Conservation (phyloP, 2,329 filamentous ascomycete genomes). For the Huntiella moniliformis region DNA sequence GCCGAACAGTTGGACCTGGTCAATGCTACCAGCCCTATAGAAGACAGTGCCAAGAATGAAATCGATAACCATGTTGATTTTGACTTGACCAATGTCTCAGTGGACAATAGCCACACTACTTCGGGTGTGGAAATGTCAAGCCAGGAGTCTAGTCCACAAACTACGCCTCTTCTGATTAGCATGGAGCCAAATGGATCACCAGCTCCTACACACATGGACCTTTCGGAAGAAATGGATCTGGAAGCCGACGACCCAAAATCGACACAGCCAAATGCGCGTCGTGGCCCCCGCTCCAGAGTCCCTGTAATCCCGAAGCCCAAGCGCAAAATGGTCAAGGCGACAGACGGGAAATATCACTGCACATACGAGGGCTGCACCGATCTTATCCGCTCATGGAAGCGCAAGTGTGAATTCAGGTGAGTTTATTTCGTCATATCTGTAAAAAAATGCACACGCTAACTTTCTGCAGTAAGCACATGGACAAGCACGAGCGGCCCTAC, state of each 20-base stretch:
- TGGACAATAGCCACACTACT: background rate
- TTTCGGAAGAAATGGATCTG: background rate
- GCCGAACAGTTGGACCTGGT: conserved; percentile 13
- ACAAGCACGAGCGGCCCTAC: conserved; percentile 89
- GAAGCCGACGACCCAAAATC: no score
- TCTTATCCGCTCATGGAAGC: conserved; percentile 45
- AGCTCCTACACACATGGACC: background rate
- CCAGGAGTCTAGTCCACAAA: background rate
- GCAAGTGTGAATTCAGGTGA: conserved; percentile 91
- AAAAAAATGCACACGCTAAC: background rate
- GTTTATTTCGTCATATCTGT: conserved; percentile 19
- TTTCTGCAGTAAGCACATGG: conserved; percentile 76
- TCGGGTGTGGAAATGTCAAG: background rate
- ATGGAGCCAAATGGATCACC: background rate
- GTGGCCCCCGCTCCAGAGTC: conserved; percentile 21
- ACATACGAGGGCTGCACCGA: conserved; percentile 50
- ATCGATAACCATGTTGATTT: conserved; percentile 1
- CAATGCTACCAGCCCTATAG: conserved; percentile 7
- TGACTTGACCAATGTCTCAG: background rate
- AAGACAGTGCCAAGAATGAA: conserved; percentile 1
- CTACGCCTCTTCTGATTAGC: background rate
- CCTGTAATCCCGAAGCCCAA: conserved; percentile 35
- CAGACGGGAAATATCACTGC: conserved; percentile 61
- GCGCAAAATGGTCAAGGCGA: conserved; percentile 40
- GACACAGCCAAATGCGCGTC: conserved; percentile 17